Conservation (phyloP, 2,329 filamentous ascomycete species). For the Colletotrichum sidae region DNA sequence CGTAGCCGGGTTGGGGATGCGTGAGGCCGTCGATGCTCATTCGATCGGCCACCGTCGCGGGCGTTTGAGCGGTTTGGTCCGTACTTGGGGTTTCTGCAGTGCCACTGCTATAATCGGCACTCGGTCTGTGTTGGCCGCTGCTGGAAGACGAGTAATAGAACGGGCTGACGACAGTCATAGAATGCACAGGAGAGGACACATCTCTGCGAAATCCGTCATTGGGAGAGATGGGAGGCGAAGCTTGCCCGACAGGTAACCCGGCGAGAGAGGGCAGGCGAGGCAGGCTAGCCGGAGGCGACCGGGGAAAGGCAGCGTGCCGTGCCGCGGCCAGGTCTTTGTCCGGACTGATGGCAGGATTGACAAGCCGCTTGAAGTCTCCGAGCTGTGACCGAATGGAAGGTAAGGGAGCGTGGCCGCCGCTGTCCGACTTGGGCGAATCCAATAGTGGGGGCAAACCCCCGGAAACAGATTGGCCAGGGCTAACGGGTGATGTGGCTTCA, state of each 20-base stretch:
- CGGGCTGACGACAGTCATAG: slow-evolving; percentile 52
- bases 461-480: slow-evolving; percentile 29
- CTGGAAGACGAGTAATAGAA: slow-evolving; percentile 49
- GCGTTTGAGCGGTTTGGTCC: slow-evolving; percentile 57
- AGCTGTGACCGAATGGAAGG: slow-evolving; percentile 54
- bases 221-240: slow-evolving; percentile 63
- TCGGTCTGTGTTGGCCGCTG: slow-evolving; percentile 49
- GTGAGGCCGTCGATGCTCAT: slow-evolving; percentile 71
- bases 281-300: slow-evolving; percentile 50
- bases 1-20: slow-evolving; percentile 64
- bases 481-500: slow-evolving; percentile 25
- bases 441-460: slow-evolving; percentile 52
- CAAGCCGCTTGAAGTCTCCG: slow-evolving; percentile 48
- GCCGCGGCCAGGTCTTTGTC: slow-evolving; percentile 47
- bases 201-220: slow-evolving; percentile 58
- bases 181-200: slow-evolving; percentile 59
- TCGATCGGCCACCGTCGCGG: slow-evolving; percentile 59
- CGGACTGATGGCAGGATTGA: slow-evolving; percentile 44
- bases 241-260: slow-evolving; percentile 29
- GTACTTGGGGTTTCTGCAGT: slow-evolving; percentile 60
- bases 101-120: slow-evolving; percentile 57
- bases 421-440: slow-evolving; percentile 49
- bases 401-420: slow-evolving; percentile 47
- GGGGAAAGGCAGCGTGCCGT: slow-evolving; percentile 43
- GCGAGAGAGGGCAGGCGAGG: slow-evolving; percentile 46